A percentile compares a stretch with the other conserved stretches of the same genome.
These are phyloP conservation scores for Rhodotorula kratochvilovae DNA, from an alignment of 768 basidiomycete genomes.

Conservation along the genomic window DNA sequence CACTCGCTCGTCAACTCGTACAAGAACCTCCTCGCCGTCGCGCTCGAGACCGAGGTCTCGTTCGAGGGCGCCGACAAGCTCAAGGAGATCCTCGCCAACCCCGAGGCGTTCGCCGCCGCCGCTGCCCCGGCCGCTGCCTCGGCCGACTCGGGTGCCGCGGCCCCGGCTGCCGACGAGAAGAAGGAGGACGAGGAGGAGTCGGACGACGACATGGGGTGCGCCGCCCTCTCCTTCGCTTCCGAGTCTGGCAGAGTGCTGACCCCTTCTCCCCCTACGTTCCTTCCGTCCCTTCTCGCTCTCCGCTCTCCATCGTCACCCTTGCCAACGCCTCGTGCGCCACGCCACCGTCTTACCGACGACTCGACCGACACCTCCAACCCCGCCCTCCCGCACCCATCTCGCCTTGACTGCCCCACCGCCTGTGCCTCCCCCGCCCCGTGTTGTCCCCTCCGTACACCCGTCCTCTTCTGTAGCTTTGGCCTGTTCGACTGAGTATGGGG, in stretches of 20 bases:
- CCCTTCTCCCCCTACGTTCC: no score
- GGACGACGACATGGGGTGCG: conserved; percentile 8
- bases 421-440: no score
- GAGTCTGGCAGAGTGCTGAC: background rate
- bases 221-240: background rate
- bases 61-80: conserved; percentile 94
- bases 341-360: no score
- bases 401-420: no score
- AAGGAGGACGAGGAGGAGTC: conserved; percentile 47
- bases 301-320: no score
- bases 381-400: no score
- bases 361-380: no score
- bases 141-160: conserved; percentile 58
- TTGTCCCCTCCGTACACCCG: no score
- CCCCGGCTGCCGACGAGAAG: conserved; percentile 56
- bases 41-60: conserved; percentile 70
- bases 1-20: conserved; percentile 98
- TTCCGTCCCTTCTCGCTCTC: no score
- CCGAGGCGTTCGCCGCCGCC: conserved; percentile 90
- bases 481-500: no score
- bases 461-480: no score
- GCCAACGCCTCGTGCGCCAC: no score
- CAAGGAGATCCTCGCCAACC: conserved; percentile 96
- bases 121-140: conserved; percentile 55
- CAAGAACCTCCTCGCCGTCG: conserved; percentile 84